Evolutionary conservation across 2,329 filamentous ascomycete genomes (phyloP).

Genomic region (Colletotrichum destructivum): DNA sequence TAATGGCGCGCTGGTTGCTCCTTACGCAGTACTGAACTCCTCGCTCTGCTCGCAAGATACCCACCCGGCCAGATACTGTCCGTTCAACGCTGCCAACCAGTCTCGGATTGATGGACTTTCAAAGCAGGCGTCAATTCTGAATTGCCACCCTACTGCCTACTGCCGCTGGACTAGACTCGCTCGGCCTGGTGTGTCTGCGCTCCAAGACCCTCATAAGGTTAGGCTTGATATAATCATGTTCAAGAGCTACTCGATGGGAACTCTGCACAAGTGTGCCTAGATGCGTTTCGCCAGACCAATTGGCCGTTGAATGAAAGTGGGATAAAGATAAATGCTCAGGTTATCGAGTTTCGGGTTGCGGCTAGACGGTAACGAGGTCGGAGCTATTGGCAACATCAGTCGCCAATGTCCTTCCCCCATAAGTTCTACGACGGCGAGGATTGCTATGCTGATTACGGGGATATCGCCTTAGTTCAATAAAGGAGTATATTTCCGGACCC

Average conservation of each 20-base stretch:
- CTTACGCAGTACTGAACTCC: background rate
- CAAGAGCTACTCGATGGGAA: slow-evolving; percentile 39
- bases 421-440: background rate
- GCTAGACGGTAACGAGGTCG: background rate
- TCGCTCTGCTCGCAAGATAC: background rate
- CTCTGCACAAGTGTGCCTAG: too few species aligned
- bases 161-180: too few species aligned
- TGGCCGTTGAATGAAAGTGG: background rate
- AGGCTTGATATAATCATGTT: slow-evolving; percentile 46
- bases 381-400: slow-evolving; percentile 22
- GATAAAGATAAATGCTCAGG: too few species aligned
- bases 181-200: slow-evolving; percentile 36
- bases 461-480: slow-evolving; percentile 11
- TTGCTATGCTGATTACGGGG: too few species aligned
- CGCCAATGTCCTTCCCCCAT: slow-evolving; percentile 45
- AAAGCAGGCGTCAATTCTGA: background rate
- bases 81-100: background rate
- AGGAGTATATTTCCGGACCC: slow-evolving; percentile 42
- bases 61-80: background rate
- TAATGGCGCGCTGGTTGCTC: too few species aligned
- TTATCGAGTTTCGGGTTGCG: background rate
- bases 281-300: background rate
- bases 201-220: slow-evolving; percentile 46
- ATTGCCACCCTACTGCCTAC: too few species aligned
- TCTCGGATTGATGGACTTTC: background rate